Conservation (phyloP, 1,284 basidiomycete species). For the Heliocybe sulcata region DNA sequence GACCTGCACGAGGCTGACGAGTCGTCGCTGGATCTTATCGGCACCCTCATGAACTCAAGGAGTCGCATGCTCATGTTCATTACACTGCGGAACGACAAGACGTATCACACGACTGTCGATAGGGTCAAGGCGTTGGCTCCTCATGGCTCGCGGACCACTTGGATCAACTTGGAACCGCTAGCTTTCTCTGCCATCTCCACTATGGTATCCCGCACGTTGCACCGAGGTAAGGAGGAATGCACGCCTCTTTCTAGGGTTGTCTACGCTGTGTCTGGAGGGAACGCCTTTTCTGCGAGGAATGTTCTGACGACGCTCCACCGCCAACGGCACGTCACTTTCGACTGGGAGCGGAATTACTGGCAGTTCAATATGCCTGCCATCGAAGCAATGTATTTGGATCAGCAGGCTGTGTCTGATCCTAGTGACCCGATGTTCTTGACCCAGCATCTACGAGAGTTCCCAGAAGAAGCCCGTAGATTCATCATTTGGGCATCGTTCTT, state of each 20-base stretch:
- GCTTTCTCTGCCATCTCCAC: constrained; percentile 44
- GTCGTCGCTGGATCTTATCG: constrained; percentile 60
- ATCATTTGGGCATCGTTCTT: constrained; percentile 65
- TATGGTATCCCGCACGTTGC: constrained; percentile 55
- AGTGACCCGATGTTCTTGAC: constrained; percentile 56
- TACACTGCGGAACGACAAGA: constrained; percentile 53
- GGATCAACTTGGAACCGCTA: constrained; percentile 59
- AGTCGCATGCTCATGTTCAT: constrained; percentile 63
- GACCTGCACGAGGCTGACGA: constrained; percentile 68
- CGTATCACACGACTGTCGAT: constrained; percentile 41
- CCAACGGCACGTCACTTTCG: constrained; percentile 49
- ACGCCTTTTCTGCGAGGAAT: constrained; percentile 58
- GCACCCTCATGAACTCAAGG: constrained; percentile 52
- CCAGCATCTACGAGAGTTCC: constrained; percentile 51
- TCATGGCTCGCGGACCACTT: constrained; percentile 47
- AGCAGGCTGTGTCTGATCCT: constrained; percentile 44
- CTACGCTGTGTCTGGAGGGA: constrained; percentile 51
- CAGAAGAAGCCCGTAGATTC: constrained; percentile 56
- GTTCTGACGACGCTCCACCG: constrained; percentile 52
- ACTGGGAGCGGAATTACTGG: constrained; percentile 58
- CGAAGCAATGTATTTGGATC: constrained; percentile 42
- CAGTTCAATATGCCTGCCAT: constrained; percentile 51
- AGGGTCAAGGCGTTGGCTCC: constrained; percentile 49
- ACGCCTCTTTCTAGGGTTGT: constrained; percentile 46
- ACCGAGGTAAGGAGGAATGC: constrained; percentile 50